These are phyloP conservation scores for Entelexis sorbosivorans DNA, from an alignment of 1,139 yeast genomes.

Conservation along the genomic window DNA sequence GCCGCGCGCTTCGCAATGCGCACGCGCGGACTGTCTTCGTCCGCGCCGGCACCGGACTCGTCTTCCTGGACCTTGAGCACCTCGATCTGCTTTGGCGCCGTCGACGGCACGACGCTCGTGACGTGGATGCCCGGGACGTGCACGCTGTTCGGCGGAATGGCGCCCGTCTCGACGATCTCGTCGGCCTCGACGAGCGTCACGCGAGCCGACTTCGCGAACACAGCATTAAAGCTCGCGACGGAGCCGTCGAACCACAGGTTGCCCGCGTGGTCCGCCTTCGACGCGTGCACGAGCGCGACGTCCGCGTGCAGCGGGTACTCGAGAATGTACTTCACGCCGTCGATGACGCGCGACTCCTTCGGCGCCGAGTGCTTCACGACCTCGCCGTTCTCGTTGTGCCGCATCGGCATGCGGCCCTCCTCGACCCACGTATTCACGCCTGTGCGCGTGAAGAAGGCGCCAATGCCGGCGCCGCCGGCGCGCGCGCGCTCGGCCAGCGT, in stretches of 20 bases:
- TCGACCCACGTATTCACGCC: slow-evolving; percentile 46
- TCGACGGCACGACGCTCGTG: slow-evolving; percentile 34
- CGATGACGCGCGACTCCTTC: slow-evolving; percentile 37
- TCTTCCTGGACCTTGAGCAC: slow-evolving; percentile 26
- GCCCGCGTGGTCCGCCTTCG: slow-evolving; percentile 40
- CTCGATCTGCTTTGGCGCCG: slow-evolving; percentile 39
- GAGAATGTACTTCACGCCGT: slow-evolving; percentile 37
- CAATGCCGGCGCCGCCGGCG: slow-evolving; percentile 44
- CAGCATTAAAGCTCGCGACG: slow-evolving; percentile 39
- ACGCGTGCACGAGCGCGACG: slow-evolving; percentile 40
- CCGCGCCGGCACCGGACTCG: background rate
- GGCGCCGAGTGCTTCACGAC: slow-evolving; percentile 35
- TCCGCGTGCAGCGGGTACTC: slow-evolving; percentile 40
- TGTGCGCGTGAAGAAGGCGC: slow-evolving; percentile 42
- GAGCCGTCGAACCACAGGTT: slow-evolving; percentile 42
- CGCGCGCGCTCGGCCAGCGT: slow-evolving; percentile 41
- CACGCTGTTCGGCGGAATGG: slow-evolving; percentile 38
- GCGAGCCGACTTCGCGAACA: slow-evolving; percentile 40
- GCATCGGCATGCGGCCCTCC: slow-evolving; percentile 40
- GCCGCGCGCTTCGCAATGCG: slow-evolving; percentile 40
- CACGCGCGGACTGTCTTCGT: slow-evolving; percentile 25
- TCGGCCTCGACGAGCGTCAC: slow-evolving; percentile 44
- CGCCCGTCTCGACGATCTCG: slow-evolving; percentile 41
- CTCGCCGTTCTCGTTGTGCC: slow-evolving; percentile 32
- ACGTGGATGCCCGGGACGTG: slow-evolving; percentile 42